phyloP scores from a whole-genome alignment of 2,329 filamentous ascomycete species.

The Fusarium circinatum region DNA sequence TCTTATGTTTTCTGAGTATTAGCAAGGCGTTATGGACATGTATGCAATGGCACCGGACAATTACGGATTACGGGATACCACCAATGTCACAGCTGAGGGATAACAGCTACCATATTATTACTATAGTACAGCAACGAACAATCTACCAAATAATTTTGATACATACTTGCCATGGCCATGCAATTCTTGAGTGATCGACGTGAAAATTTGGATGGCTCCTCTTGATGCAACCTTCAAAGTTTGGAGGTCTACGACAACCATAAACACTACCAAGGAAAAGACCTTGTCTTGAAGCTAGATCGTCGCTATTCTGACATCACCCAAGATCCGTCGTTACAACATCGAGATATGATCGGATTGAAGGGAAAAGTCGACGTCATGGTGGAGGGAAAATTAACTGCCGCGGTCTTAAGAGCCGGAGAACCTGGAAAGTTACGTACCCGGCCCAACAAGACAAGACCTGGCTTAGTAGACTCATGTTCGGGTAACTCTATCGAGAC shows the following conservation, averaged over 20 bases:
- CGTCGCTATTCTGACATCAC: constrained; percentile 22
- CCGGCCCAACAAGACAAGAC: background rate
- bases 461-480: background rate
- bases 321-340: constrained; percentile 5
- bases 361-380: constrained; percentile 22
- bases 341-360: constrained; percentile 6
- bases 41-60: constrained; percentile 16
- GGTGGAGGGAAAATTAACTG: constrained; percentile 9
- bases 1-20: constrained; percentile 17
- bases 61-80: constrained; percentile 31
- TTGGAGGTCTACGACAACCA: background rate
- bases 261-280: background rate
- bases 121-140: constrained; percentile 22
- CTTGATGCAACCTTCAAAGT: background rate
- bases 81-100: constrained; percentile 20
- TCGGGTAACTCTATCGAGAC: background rate
- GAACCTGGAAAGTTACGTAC: constrained; percentile 1
- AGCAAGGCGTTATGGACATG: constrained; percentile 36
- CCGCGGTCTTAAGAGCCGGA: constrained; percentile 14
- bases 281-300: background rate
- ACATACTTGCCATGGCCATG: background rate
- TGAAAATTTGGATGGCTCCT: background rate
- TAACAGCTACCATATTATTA: constrained; percentile 30
- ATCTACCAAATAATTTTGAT: constrained; percentile 4
- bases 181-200: constrained; percentile 3